These are phyloP conservation scores for Mycena epipterygia DNA, from an alignment of 768 basidiomycete species.

Conservation along the genomic window DNA sequence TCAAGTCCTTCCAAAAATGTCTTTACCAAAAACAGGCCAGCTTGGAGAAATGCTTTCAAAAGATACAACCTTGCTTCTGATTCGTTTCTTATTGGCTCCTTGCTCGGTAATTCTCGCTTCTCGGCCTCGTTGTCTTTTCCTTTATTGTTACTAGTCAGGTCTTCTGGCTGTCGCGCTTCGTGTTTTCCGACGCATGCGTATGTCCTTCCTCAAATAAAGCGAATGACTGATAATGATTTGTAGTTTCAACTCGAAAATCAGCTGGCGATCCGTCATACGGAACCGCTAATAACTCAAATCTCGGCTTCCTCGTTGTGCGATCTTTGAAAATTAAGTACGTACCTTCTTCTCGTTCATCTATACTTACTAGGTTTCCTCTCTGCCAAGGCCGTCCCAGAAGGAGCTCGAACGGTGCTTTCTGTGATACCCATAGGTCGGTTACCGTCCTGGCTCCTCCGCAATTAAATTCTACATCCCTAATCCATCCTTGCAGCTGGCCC, in stretches of 20 bases:
- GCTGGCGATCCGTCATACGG: conserved; percentile 17
- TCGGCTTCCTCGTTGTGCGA: not conserved
- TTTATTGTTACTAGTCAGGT: no score
- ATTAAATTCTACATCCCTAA: conserved; percentile 34
- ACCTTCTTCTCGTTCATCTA: conserved; percentile 40
- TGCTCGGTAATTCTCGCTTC: no score
- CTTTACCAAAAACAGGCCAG: no score
- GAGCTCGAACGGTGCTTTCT: conserved; percentile 15
- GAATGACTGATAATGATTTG: not conserved
- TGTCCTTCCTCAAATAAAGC: no score
- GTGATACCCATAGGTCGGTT: conserved; percentile 40
- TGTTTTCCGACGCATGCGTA: no score
- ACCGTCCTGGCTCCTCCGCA: conserved; percentile 37
- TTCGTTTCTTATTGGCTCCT: no score
- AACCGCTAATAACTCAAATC: conserved; percentile 29
- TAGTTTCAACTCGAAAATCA: not conserved
- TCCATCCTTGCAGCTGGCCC: conserved; percentile 37
- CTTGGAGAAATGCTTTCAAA: no score
- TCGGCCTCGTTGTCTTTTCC: no score
- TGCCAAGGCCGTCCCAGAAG: conserved; percentile 33
- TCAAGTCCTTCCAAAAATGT: no score
- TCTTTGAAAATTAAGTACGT: conserved; percentile 41
- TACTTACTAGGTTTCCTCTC: conserved; percentile 37
- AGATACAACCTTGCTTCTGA: no score
- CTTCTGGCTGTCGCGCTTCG: no score